A percentile compares a stretch with the other conserved stretches of the same genome.
phyloP scores from a whole-genome alignment of 2,329 filamentous ascomycete genomes.

The Byssothecium circinans region DNA sequence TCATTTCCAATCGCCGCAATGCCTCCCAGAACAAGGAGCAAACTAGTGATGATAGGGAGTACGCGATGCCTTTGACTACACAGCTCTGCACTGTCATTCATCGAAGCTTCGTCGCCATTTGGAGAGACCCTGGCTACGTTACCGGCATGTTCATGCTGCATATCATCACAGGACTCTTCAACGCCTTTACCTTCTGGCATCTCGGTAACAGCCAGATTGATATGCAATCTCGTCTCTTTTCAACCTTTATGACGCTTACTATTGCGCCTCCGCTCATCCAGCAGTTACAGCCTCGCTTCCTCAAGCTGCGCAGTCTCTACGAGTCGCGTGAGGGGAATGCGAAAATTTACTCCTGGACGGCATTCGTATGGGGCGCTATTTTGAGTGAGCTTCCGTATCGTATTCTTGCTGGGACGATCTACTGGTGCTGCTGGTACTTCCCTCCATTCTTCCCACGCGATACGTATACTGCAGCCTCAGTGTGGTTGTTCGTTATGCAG shows the following conservation, averaged over 20 bases:
- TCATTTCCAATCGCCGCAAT: slow-evolving; percentile 40
- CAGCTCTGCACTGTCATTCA: slow-evolving; percentile 48
- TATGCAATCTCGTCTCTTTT: slow-evolving; percentile 67
- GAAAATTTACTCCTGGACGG: slow-evolving; percentile 78
- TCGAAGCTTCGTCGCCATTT: slow-evolving; percentile 62
- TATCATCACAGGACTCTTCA: slow-evolving; percentile 54
- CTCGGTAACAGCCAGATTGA: slow-evolving; percentile 46
- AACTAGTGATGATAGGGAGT: slow-evolving; percentile 47
- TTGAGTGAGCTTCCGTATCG: slow-evolving; percentile 72
- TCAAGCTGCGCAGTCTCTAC: slow-evolving; percentile 68
- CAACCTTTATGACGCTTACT: slow-evolving; percentile 74
- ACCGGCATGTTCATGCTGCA: slow-evolving; percentile 63
- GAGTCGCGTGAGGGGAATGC: slow-evolving; percentile 72
- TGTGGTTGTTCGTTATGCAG: slow-evolving; percentile 65
- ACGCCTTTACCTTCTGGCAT: slow-evolving; percentile 54
- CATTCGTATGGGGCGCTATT: slow-evolving; percentile 67
- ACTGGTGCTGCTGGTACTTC: slow-evolving; percentile 53
- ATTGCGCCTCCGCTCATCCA: slow-evolving; percentile 75
- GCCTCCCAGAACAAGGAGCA: slow-evolving; percentile 34
- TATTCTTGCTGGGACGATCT: slow-evolving; percentile 57
- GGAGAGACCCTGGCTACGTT: slow-evolving; percentile 67
- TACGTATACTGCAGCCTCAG: slow-evolving; percentile 62
- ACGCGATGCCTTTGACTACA: slow-evolving; percentile 47
- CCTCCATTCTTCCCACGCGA: slow-evolving; percentile 56
- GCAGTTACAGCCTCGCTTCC: slow-evolving; percentile 73